Percentiles rank a stretch among this genome's conserved stretches.
Conservation (phyloP, 2,329 filamentous ascomycete genomes). For the Ceratocystis huliohia region DNA sequence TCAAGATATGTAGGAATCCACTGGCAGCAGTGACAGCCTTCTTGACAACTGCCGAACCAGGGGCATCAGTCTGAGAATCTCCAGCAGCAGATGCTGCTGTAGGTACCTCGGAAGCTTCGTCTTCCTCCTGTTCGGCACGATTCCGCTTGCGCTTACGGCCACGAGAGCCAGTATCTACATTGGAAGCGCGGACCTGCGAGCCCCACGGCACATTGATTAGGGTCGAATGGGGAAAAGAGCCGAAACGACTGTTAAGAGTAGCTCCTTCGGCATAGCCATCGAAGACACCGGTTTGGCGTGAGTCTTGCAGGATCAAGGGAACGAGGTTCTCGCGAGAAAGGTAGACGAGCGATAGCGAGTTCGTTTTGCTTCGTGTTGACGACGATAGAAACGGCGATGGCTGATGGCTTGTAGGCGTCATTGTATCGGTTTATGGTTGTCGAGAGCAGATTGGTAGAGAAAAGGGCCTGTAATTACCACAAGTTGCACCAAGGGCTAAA, state of each 20-base stretch:
- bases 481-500: slow-evolving; percentile 9
- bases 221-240: slow-evolving; percentile 73
- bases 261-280: slow-evolving; percentile 49
- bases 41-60: slow-evolving; percentile 29
- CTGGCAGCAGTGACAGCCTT: slow-evolving; percentile 43
- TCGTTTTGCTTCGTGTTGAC: slow-evolving; percentile 45
- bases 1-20: slow-evolving; percentile 67
- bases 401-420: slow-evolving; percentile 12
- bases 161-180: slow-evolving; percentile 82
- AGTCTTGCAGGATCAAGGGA: slow-evolving; percentile 33
- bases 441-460: neutral
- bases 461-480: neutral
- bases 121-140: slow-evolving; percentile 27
- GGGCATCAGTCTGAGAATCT: slow-evolving; percentile 28
- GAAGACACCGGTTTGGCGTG: slow-evolving; percentile 40
- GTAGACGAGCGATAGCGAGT: slow-evolving; percentile 69
- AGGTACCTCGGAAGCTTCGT: slow-evolving; percentile 11
- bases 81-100: slow-evolving; percentile 25
- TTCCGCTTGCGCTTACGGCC: slow-evolving; percentile 46
- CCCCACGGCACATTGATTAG: slow-evolving; percentile 75
- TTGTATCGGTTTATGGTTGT: neutral
- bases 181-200: slow-evolving; percentile 76
- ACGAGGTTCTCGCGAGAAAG: slow-evolving; percentile 71
- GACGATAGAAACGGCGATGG: slow-evolving; percentile 72
- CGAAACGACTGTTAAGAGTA: slow-evolving; percentile 84